A percentile compares a stretch with the other conserved stretches of the same genome.
phyloP scores from a whole-genome alignment of 352 stramenopile genomes.

The Globisporangium orthogonon region DNA sequence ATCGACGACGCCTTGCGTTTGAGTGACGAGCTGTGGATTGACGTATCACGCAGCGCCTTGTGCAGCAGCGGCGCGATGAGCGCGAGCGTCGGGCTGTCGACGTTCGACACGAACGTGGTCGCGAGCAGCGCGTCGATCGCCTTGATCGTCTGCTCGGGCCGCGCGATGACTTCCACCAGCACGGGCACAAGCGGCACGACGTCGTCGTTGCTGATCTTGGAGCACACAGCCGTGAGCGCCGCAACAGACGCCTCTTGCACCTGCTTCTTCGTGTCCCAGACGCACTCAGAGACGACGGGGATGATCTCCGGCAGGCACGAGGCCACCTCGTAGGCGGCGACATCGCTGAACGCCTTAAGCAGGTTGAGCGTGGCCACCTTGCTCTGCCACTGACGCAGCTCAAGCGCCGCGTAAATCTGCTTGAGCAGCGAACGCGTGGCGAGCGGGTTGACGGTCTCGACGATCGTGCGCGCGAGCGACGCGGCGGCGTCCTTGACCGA shows the following conservation, averaged over 20 bases:
- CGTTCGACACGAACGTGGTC: too few species aligned
- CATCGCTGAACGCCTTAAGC: slow-evolving; percentile 65
- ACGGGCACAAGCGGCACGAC: too few species aligned
- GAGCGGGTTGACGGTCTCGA: slow-evolving; percentile 45
- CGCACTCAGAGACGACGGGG: too few species aligned
- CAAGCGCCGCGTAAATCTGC: slow-evolving; percentile 51
- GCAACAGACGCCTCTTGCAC: too few species aligned
- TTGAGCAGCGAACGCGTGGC: slow-evolving; percentile 50
- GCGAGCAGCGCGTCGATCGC: slow-evolving; percentile 58
- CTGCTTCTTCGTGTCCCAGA: too few species aligned
- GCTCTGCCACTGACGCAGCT: slow-evolving; percentile 78
- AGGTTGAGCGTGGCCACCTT: slow-evolving; percentile 84
- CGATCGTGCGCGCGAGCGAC: slow-evolving; percentile 23
- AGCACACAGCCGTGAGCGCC: too few species aligned
- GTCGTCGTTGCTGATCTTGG: too few species aligned
- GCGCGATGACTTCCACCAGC: slow-evolving; percentile 27
- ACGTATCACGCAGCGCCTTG: slow-evolving; percentile 67
- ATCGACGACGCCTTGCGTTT: neutral
- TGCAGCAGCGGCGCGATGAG: slow-evolving; percentile 19
- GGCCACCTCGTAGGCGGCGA: slow-evolving; percentile 61
- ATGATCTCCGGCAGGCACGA: slow-evolving; percentile 4
- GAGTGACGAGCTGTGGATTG: slow-evolving; percentile 80
- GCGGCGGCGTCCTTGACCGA: slow-evolving; percentile 36
- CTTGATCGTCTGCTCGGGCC: neutral
- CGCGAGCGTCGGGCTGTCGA: too few species aligned